A percentile compares a stretch with the other conserved stretches of the same genome.
Evolutionary conservation across 768 basidiomycete genomes (phyloP).

Genomic region (Postia placenta): DNA sequence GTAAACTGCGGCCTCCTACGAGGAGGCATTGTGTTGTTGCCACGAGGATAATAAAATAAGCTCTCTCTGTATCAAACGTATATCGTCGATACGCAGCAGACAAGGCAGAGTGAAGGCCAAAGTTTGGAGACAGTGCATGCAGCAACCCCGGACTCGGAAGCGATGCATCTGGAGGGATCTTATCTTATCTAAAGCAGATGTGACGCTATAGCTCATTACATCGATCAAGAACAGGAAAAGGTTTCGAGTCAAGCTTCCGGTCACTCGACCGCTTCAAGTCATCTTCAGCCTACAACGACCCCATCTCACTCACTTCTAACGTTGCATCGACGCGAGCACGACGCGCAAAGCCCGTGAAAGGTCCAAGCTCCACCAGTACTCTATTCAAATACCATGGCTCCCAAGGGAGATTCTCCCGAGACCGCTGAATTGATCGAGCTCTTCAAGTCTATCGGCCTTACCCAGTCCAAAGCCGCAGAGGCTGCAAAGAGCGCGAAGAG

Average conservation of each 20-base stretch:
- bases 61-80: too few relatives aligned
- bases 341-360: too few relatives aligned
- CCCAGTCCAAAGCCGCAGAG: conserved; percentile 73
- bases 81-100: neutral
- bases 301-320: neutral
- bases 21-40: conserved; percentile 73
- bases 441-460: conserved; percentile 75
- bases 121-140: neutral
- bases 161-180: neutral
- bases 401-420: conserved; percentile 2
- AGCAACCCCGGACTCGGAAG: neutral
- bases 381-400: neutral
- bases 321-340: too few relatives aligned
- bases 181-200: neutral
- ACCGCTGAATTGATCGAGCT: conserved; percentile 37
- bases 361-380: too few relatives aligned
- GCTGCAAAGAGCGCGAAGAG: conserved; percentile 77
- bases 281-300: neutral
- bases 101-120: neutral
- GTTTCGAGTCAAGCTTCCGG: neutral
- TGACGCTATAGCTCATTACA: too few relatives aligned
- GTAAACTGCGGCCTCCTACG: conserved; percentile 67
- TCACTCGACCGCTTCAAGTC: neutral
- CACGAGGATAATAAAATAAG: too few relatives aligned
- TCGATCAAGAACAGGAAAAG: neutral